These are phyloP conservation scores for Colletotrichum nymphaeae DNA, from an alignment of 2,329 filamentous ascomycete species.

Conservation along the genomic window DNA sequence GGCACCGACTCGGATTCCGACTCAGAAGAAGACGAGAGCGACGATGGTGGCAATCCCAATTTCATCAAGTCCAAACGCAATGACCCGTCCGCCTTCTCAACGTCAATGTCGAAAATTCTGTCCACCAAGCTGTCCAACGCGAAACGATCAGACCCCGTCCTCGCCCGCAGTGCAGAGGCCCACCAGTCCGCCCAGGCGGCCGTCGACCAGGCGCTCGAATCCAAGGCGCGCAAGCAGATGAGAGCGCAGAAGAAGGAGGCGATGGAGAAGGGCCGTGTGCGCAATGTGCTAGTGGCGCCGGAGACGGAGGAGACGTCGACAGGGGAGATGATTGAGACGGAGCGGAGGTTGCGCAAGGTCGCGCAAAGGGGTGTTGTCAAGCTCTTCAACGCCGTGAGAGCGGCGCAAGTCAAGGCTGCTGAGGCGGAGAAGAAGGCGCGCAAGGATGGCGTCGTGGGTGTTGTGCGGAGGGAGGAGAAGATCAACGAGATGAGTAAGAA, in stretches of 20 bases:
- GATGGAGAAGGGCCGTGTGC: constrained; percentile 87
- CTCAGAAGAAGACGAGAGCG: constrained; percentile 40
- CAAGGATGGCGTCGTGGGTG: constrained; percentile 81
- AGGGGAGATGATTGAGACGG: constrained; percentile 72
- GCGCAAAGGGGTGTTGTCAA: constrained; percentile 95
- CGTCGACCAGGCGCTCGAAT: constrained; percentile 81
- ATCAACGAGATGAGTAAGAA: constrained; percentile 97
- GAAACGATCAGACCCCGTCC: constrained; percentile 89
- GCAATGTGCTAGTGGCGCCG: constrained; percentile 80
- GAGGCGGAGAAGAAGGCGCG: constrained; percentile 78
- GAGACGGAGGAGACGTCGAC: constrained; percentile 56
- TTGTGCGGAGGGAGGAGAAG: constrained; percentile 84
- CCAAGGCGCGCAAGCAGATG: constrained; percentile 82
- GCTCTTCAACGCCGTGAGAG: constrained; percentile 94
- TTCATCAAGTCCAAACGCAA: constrained; percentile 82
- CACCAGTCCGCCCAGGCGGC: constrained; percentile 78
- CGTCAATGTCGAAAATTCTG: constrained; percentile 92
- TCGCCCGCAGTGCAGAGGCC: constrained; percentile 83
- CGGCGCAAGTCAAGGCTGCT: constrained; percentile 88
- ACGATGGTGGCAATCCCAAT: constrained; percentile 48
- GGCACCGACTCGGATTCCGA: constrained; percentile 47
- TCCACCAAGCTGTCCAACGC: constrained; percentile 86
- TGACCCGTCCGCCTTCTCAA: constrained; percentile 91
- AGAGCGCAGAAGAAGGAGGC: constrained; percentile 83
- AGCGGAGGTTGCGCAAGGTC: constrained; percentile 85